phyloP scores from a whole-genome alignment of 345 rosid species.

The Acer saccharum region DNA sequence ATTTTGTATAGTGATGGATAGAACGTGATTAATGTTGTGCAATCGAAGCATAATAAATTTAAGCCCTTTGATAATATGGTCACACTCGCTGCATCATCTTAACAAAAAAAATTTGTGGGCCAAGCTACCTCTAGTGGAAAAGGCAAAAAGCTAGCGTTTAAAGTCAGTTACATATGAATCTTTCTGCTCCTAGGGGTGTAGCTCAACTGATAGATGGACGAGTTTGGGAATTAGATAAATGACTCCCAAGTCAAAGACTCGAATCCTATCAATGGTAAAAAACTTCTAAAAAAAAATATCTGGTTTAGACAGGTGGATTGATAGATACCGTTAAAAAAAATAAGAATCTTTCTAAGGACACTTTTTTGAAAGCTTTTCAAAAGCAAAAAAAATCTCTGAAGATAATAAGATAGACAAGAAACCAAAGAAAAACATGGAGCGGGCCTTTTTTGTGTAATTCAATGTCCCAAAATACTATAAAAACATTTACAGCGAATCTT shows the following conservation, averaged over 20 bases:
- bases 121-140: constrained; percentile 16
- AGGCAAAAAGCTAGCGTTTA: constrained; percentile 9
- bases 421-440: constrained; percentile 15
- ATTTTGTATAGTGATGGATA: too few relatives aligned
- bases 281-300: too few relatives aligned
- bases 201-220: too few relatives aligned
- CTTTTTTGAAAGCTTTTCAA: constrained; percentile 18
- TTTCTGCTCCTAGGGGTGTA: not conserved
- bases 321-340: too few relatives aligned
- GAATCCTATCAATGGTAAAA: too few relatives aligned
- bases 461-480: constrained; percentile 20
- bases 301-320: too few relatives aligned
- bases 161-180: constrained; percentile 18
- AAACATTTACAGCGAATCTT: constrained; percentile 9
- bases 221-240: too few relatives aligned
- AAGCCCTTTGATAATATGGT: too few relatives aligned
- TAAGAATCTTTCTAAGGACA: constrained; percentile 19
- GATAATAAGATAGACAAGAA: constrained; percentile 5
- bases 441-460: constrained; percentile 32
- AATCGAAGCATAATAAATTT: not conserved
- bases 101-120: constrained; percentile 8
- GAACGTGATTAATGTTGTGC: not conserved
- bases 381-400: constrained; percentile 5
- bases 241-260: too few relatives aligned
- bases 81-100: too few relatives aligned